Evolutionary conservation across 2,329 filamentous ascomycete genomes (phyloP), one percentile per base, ranked within the genome.

Genomic region (Blastomyces gilchristii): DNA sequence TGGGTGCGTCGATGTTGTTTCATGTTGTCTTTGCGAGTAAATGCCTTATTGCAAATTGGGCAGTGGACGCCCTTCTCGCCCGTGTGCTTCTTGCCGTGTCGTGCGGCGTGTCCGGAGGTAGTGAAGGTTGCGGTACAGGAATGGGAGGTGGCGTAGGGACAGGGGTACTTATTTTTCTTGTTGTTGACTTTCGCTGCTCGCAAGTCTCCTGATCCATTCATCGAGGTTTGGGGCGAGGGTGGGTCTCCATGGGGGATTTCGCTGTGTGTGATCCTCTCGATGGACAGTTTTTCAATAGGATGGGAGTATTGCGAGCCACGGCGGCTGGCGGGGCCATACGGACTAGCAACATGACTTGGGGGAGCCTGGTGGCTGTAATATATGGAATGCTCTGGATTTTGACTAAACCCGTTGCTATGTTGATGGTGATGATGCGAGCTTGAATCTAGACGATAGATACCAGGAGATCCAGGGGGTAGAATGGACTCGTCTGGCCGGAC

Each of bases 21-120:
- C 85, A 87, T 87, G 73, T 87, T 87, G 75, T 87, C 85, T 70
- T 87, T 87, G 66, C 85, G 82, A 14, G 85, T 87, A 70, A 87
- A 87, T 14, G 84, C 84, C 73, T 87, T 87, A 76, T 84, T 83
- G 77, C 85, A 87, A 65, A 86, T 83, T 0, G 85, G 85, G 70
- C 85, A 87, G 69, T 84, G 81, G n/a, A 86, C 84, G 64, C 85
- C 84, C 72, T 87, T 87, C 74, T 86, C 85, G 62, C 85, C 85
- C 0, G 85, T 87, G 74, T 87, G 85, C 74, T 86, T 87, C 75
- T 87, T 87, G 37, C 85, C 84, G 68, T 87, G 85, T 25, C 85
- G 82, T n/a, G 85, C 84, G 7, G 85, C 85, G 69, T 87, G 85
- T 60, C 85, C 85, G 0, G 85, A 87, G 5, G 85, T 87, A 61